Evolutionary conservation across 2,329 filamentous ascomycete genomes (phyloP).

Genomic region (Akanthomyces lecanii): DNA sequence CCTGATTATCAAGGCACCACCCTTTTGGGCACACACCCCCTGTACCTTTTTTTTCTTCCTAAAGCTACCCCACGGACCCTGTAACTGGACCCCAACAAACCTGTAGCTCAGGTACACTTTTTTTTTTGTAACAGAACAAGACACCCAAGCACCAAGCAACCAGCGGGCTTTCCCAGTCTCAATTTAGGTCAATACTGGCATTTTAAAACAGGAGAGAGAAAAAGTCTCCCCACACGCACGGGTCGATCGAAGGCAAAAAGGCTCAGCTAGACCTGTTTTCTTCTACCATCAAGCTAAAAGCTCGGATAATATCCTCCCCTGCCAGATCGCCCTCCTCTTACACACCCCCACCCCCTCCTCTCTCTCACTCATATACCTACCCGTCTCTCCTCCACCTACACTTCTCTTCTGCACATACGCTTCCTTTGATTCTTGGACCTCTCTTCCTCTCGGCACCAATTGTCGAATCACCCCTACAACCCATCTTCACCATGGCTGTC

Average conservation of each 20-base stretch:
- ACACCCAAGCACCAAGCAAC: too few species aligned
- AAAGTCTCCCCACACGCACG: constrained; percentile 7
- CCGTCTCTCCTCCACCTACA: neutral
- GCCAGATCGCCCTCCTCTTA: constrained; percentile 6
- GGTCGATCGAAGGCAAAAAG: neutral
- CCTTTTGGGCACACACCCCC: neutral
- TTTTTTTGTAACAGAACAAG: neutral
- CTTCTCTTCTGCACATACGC: constrained; percentile 4
- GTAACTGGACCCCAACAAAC: constrained; percentile 17
- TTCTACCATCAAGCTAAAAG: neutral
- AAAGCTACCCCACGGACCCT: constrained; percentile 16
- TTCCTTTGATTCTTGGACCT: constrained; percentile 2
- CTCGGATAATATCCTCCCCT: constrained; percentile 4
- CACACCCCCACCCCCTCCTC: constrained; percentile 15
- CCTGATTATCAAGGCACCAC: too few species aligned
- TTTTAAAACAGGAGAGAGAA: neutral
- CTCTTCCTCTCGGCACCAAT: constrained; percentile 4
- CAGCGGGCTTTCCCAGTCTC: too few species aligned
- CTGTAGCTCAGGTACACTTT: constrained; percentile 14
- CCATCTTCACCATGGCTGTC: constrained; percentile 40
- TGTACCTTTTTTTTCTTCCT: constrained; percentile 7
- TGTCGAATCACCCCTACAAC: constrained; percentile 8
- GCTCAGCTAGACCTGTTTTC: neutral
- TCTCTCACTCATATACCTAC: constrained; percentile 5
- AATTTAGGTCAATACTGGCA: too few species aligned